These are phyloP conservation scores for Triadica sebifera DNA, from an alignment of 345 rosid species.

Conservation along the genomic window DNA sequence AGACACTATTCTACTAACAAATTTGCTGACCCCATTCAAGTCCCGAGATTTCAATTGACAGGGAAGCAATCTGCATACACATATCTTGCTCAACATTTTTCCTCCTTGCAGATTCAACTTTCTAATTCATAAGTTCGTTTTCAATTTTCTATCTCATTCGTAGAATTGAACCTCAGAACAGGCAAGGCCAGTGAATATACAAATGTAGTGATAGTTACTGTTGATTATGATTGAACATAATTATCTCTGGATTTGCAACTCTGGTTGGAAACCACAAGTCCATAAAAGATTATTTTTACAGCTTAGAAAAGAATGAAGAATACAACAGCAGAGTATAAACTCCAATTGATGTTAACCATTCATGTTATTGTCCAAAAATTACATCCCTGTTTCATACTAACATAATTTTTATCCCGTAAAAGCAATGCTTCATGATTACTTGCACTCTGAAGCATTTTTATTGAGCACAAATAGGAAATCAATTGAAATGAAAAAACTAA, in stretches of 20 bases:
- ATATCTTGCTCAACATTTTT: too few relatives aligned
- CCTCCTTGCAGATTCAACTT: background rate
- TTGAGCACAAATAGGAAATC: background rate
- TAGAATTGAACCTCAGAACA: background rate
- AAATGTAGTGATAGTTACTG: background rate
- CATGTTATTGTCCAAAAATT: background rate
- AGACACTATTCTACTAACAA: conserved; percentile 3
- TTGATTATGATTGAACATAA: too few relatives aligned
- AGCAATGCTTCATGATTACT: too few relatives aligned
- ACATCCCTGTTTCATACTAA: background rate
- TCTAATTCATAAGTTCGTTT: background rate
- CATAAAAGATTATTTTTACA: background rate
- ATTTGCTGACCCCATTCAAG: background rate
- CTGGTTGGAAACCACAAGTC: too few relatives aligned
- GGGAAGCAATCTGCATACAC: background rate
- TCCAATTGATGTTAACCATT: background rate
- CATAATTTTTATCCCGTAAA: background rate
- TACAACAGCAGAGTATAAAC: background rate
- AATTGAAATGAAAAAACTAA: background rate
- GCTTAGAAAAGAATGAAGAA: background rate
- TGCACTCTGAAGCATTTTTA: background rate
- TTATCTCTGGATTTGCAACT: too few relatives aligned
- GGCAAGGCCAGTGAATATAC: background rate
- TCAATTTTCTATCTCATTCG: background rate
- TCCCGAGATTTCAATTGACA: background rate